Percentiles rank a stretch among this genome's conserved stretches.
Evolutionary conservation across 2,329 filamentous ascomycete species (phyloP).

Genomic region (Tolypocladium guangdongense): DNA sequence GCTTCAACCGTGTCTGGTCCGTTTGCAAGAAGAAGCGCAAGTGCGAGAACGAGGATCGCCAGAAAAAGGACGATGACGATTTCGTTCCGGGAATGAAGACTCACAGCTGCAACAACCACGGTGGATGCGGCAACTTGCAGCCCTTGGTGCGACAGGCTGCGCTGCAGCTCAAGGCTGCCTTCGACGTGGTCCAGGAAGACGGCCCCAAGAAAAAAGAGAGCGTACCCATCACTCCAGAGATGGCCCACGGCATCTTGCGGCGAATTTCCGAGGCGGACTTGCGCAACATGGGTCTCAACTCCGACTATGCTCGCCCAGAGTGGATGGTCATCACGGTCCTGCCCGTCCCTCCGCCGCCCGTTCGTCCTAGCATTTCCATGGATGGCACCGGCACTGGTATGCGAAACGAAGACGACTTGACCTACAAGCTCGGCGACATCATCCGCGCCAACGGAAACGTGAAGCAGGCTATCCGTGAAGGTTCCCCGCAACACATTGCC

Average conservation of each 20-base stretch:
- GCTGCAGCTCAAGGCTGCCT: constrained; percentile 65
- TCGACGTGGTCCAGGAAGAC: constrained; percentile 59
- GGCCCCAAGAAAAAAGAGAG: constrained; percentile 66
- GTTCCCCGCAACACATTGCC: constrained; percentile 82
- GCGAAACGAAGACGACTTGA: constrained; percentile 97
- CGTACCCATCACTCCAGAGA: constrained; percentile 69
- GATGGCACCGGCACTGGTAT: constrained; percentile 87
- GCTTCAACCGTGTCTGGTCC: constrained; percentile 87
- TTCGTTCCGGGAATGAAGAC: constrained; percentile 51
- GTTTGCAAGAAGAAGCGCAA: constrained; percentile 80
- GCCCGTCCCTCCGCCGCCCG: constrained; percentile 88
- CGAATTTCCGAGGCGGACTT: constrained; percentile 76
- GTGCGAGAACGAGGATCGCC: constrained; percentile 71
- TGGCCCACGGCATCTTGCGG: constrained; percentile 77
- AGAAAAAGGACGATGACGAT: constrained; percentile 57
- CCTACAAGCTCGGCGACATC: constrained; percentile 97
- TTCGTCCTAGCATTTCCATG: constrained; percentile 93
- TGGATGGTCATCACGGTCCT: constrained; percentile 98
- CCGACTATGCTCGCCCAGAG: constrained; percentile 89
- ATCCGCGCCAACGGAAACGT: constrained; percentile 96
- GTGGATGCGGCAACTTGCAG: constrained; percentile 86
- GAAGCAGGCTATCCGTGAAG: constrained; percentile 79
- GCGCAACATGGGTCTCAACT: constrained; percentile 79
- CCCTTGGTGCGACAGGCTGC: constrained; percentile 82
- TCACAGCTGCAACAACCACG: constrained; percentile 48